Conservation (phyloP, 192 early-diverging fungal species). For the Linnemannia hyalina region DNA sequence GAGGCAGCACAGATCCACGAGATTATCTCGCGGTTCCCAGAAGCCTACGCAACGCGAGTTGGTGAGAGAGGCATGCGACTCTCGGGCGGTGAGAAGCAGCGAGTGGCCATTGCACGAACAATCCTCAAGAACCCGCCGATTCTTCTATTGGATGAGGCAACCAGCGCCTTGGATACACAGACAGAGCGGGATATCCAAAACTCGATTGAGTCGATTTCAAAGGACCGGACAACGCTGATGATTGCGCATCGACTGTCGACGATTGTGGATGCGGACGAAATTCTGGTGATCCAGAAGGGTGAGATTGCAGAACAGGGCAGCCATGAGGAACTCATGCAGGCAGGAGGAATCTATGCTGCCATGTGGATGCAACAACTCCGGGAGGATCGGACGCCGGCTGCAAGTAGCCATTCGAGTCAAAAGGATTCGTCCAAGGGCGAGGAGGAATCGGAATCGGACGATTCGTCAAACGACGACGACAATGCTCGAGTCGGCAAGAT, state of each 20-base stretch:
- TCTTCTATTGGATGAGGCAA: conserved; percentile 74
- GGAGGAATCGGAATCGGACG: conserved; percentile 34
- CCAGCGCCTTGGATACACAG: conserved; percentile 71
- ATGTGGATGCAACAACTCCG: conserved; percentile 84
- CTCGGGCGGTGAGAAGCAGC: conserved; percentile 91
- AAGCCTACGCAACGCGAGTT: conserved; percentile 81
- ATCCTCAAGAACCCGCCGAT: conserved; percentile 77
- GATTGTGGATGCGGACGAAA: conserved; percentile 84
- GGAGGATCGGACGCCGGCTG: conserved; percentile 25
- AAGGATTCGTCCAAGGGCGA: conserved; percentile 56
- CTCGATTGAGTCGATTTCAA: conserved; percentile 80
- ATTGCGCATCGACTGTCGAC: conserved; percentile 92
- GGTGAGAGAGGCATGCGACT: conserved; percentile 83
- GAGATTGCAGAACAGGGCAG: conserved; percentile 83
- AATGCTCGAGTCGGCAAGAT: conserved; percentile 15
- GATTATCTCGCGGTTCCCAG: conserved; percentile 77
- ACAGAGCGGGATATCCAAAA: conserved; percentile 80
- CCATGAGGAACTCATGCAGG: conserved; percentile 76
- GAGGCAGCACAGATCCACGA: conserved; percentile 88
- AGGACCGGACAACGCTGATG: conserved; percentile 84
- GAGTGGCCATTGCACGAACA: conserved; percentile 91
- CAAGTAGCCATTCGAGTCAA: conserved; percentile 46
- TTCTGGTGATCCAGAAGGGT: conserved; percentile 87
- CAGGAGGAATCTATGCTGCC: conserved; percentile 77
- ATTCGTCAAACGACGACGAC: conserved; percentile 27